Base-by-base conservation (phyloP, 768 basidiomycete genomes). In the Xerocomellus intermedius region DNA sequence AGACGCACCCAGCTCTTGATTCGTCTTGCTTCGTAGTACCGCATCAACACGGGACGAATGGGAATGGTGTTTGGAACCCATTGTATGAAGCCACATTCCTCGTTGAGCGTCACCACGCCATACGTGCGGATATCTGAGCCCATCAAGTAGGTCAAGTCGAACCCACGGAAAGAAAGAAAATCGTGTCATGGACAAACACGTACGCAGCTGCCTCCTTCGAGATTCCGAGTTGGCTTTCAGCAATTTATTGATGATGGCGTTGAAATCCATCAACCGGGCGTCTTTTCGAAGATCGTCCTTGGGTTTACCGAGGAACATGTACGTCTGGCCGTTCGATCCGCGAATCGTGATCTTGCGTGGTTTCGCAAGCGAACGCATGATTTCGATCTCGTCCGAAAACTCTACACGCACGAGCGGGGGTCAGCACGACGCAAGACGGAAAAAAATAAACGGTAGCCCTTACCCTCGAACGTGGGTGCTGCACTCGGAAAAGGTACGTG, bases 221-320 rank as follows among this genome's bases (percentile, higher is more conserved):
- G 96, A 93, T 55, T 98, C 95, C 0, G 94, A 93, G 63, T 95
- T 93, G 6, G 91, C 85, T 68, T 95, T 96, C 50, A 99, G 78
- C 8, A 98, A 74, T 68, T 96, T 98, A 73, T 98, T 98, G 73
- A 99, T 94, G 72, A 99, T 94, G 4, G 90, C 83, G 65, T 98
- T 95, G 73, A 98, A 92, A 66, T 98, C 97, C 96, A 98, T 98
- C 50, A 99, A 72, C 6, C 97, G 82, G 0, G 94, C 95, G 64
- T 99, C 97, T 75, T 99, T 99, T 37, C 97, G 82, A 32, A 99
- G 78, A 72, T 99, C 97, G 68, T 99, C 97, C 70, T 94, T 93
- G 8, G 96, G 96, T 70, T 99, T 99, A 49, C 91, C 92, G 8
- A 99, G 78, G 77, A 98, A 98, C 73, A 85, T 86, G 74, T 98